Percentiles rank a stretch among this genome's conserved stretches.
phyloP scores from a whole-genome alignment of 73 alveolate genomes.

The Diophrys sp. region DNA sequence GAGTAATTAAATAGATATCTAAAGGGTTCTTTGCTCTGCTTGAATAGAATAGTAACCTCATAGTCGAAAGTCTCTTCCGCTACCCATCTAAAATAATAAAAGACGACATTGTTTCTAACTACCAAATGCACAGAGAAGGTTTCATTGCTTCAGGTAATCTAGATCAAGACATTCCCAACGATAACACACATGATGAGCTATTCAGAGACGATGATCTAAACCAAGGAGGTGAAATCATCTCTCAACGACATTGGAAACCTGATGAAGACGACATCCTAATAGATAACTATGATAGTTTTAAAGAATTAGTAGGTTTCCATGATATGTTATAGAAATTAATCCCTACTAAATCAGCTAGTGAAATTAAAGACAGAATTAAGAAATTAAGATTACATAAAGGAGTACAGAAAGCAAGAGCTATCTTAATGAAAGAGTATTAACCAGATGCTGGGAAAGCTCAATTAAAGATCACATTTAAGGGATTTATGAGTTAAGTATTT shows the following conservation, averaged over 20 bases:
- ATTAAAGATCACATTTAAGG: neutral
- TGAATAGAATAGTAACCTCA: conserved; percentile 52
- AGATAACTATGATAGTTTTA: conserved; percentile 64
- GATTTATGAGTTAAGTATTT: conserved; percentile 15
- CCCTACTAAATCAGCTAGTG: conserved; percentile 53
- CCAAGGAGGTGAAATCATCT: neutral
- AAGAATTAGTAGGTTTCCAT: conserved; percentile 41
- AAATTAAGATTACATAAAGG: conserved; percentile 57
- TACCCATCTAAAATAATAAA: conserved; percentile 51
- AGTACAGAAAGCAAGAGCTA: conserved; percentile 43
- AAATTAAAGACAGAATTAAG: conserved; percentile 57
- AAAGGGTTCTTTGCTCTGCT: conserved; percentile 51
- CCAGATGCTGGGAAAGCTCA: neutral
- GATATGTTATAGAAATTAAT: conserved; percentile 57
- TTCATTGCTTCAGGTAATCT: conserved; percentile 1
- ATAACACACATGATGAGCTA: neutral
- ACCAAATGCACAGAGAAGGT: no score
- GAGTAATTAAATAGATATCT: conserved; percentile 42
- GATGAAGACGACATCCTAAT: conserved; percentile 65
- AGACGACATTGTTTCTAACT: conserved; percentile 59
- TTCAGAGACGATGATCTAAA: neutral
- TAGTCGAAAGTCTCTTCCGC: conserved; percentile 67
- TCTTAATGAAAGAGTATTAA: neutral
- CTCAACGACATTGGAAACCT: conserved; percentile 56
- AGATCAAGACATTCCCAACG: neutral